Conservation (phyloP, 495 filamentous ascomycete genomes). For the Lentithecium fluviatile region DNA sequence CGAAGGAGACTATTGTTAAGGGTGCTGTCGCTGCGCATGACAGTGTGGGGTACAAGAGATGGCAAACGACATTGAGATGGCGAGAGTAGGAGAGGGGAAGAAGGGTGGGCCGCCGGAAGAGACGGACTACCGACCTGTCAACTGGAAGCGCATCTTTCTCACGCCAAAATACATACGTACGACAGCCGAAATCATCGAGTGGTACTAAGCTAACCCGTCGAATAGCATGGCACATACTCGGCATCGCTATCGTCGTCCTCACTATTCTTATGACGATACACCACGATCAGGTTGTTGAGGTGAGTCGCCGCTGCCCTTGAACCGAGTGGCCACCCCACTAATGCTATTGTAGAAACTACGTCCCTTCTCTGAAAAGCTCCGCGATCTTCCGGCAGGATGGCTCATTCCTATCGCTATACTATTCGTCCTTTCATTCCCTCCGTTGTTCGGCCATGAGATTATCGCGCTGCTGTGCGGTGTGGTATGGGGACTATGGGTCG, state of each 20-base stretch:
- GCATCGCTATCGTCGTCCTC: constrained; percentile 7
- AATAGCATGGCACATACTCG: constrained; percentile 24
- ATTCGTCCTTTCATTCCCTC: constrained; percentile 25
- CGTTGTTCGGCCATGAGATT: constrained; percentile 26
- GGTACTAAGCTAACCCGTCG: background rate
- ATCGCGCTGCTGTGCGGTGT: constrained; percentile 27
- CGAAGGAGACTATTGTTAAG: too few relatives aligned
- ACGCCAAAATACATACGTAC: constrained; percentile 29
- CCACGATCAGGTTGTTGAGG: constrained; percentile 22
- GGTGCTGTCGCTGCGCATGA: too few relatives aligned
- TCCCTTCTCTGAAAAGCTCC: constrained; percentile 20
- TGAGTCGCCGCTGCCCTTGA: background rate
- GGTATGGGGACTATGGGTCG: constrained; percentile 25
- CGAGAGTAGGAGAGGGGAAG: constrained; percentile 4
- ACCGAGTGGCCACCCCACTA: background rate
- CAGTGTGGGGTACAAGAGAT: background rate
- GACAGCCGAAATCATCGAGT: background rate
- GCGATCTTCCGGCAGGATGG: constrained; percentile 26
- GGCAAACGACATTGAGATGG: constrained; percentile 21
- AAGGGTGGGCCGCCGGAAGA: constrained; percentile 5
- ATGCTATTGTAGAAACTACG: constrained; percentile 15
- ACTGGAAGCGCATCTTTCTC: constrained; percentile 27
- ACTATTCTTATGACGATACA: constrained; percentile 14
- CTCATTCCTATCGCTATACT: constrained; percentile 28
- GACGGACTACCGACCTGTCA: constrained; percentile 25